Evolutionary conservation across 768 basidiomycete species (phyloP).

Genomic region (Mycena kentingensis): DNA sequence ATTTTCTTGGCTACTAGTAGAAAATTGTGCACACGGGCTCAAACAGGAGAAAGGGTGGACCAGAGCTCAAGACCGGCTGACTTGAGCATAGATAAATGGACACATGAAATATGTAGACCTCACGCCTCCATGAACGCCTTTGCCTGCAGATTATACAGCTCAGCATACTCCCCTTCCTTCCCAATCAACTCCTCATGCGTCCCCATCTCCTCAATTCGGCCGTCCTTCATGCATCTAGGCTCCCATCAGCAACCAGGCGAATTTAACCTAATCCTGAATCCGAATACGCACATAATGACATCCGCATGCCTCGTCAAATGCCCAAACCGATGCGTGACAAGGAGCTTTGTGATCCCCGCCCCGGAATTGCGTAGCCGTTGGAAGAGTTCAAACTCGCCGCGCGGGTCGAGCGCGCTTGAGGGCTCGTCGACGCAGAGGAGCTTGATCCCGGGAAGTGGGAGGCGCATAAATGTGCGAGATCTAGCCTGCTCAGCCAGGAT

Average conservation of each 20-base stretch:
- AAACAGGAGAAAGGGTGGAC: too few species aligned
- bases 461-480: constrained; percentile 20
- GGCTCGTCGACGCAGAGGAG: constrained; percentile 17
- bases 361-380: background rate
- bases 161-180: background rate
- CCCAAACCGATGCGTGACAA: constrained; percentile 29
- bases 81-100: too few species aligned
- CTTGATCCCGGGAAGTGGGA: constrained; percentile 6
- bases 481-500: background rate
- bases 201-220: background rate
- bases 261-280: background rate
- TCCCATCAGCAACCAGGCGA: background rate
- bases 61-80: too few species aligned
- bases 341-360: constrained; percentile 19
- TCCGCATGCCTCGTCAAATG: constrained; percentile 28
- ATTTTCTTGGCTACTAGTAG: too few species aligned
- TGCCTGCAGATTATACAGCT: background rate
- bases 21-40: too few species aligned
- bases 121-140: background rate
- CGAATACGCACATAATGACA: constrained; percentile 24
- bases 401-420: constrained; percentile 4
- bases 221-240: constrained; percentile 1
- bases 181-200: background rate
- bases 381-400: constrained; percentile 15
- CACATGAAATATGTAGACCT: too few species aligned